Percentiles rank a stretch among this genome's conserved stretches.
Conservation (phyloP, 176 grass and related monocot genomes). For the Calamus simplicifolius region DNA sequence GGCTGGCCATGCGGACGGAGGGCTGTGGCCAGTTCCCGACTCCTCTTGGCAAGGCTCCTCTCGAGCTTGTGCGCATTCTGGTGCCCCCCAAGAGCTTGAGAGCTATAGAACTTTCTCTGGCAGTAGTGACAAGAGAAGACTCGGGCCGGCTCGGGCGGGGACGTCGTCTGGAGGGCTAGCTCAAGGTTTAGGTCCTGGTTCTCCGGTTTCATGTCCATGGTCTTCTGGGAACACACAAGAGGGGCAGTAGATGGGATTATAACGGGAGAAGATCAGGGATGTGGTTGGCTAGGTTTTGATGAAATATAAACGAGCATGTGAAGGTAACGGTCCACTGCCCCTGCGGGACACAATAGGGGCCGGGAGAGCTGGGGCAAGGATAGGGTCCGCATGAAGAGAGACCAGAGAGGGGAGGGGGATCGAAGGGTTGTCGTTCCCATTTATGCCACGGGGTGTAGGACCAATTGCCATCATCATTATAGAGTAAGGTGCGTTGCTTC, state of each 20-base stretch:
- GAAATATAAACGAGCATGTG: no score
- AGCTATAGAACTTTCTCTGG: conserved; percentile 67
- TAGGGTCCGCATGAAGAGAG: no score
- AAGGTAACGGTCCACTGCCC: no score
- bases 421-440: no score
- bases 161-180: conserved; percentile 42
- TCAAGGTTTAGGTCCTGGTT: conserved; percentile 42
- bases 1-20: conserved; percentile 4
- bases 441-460: no score
- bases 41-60: conserved; percentile 32
- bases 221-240: no score
- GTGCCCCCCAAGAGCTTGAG: conserved; percentile 88
- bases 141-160: conserved; percentile 30
- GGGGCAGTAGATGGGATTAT: no score
- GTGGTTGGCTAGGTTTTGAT: background rate
- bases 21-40: background rate
- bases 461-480: no score
- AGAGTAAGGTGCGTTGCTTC: no score
- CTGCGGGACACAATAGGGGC: no score
- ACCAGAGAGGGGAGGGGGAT: no score
- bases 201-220: background rate
- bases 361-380: no score
- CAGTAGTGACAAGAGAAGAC: conserved; percentile 84
- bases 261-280: background rate
- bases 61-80: conserved; percentile 96